phyloP scores from a whole-genome alignment of 2,329 filamentous ascomycete genomes.

The Hymenoscyphus repandus region DNA sequence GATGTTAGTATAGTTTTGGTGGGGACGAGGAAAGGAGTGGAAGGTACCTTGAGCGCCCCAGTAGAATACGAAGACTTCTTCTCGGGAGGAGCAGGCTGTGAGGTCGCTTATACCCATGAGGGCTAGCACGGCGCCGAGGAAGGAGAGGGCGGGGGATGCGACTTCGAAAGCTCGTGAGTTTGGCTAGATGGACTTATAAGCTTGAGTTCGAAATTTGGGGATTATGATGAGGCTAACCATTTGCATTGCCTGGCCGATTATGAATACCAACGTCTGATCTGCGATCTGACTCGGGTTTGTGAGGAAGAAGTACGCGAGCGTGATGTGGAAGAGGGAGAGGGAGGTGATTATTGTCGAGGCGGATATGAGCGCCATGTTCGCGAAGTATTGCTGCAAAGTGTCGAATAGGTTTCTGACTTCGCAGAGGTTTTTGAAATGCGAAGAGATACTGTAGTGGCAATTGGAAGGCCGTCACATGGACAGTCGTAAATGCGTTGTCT shows the following conservation, averaged over 20 bases:
- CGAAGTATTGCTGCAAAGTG: background rate
- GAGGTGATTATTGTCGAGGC: slow-evolving; percentile 75
- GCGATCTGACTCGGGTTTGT: slow-evolving; percentile 66
- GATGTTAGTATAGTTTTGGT: background rate
- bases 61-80: slow-evolving; percentile 57
- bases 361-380: slow-evolving; percentile 73
- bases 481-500: background rate
- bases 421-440: background rate
- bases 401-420: background rate
- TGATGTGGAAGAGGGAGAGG: slow-evolving; percentile 78
- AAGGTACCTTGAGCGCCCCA: slow-evolving; percentile 60
- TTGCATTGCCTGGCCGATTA: slow-evolving; percentile 78
- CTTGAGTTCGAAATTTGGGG: background rate
- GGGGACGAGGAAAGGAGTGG: slow-evolving; percentile 49
- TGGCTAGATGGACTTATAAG: slow-evolving; percentile 41
- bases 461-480: too few relatives aligned
- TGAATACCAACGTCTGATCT: slow-evolving; percentile 73
- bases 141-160: slow-evolving; percentile 64
- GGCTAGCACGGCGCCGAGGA: slow-evolving; percentile 64
- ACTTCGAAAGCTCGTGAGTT: slow-evolving; percentile 61
- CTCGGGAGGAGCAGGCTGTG: slow-evolving; percentile 60
- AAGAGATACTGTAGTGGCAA: background rate
- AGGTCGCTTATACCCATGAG: slow-evolving; percentile 59
- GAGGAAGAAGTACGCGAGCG: slow-evolving; percentile 78
- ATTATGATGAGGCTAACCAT: slow-evolving; percentile 49